A percentile compares a stretch with the other conserved stretches of the same genome.
These are phyloP conservation scores for Termitomyces bulborhizus DNA, from an alignment of 768 basidiomycete species.

Conservation along the genomic window DNA sequence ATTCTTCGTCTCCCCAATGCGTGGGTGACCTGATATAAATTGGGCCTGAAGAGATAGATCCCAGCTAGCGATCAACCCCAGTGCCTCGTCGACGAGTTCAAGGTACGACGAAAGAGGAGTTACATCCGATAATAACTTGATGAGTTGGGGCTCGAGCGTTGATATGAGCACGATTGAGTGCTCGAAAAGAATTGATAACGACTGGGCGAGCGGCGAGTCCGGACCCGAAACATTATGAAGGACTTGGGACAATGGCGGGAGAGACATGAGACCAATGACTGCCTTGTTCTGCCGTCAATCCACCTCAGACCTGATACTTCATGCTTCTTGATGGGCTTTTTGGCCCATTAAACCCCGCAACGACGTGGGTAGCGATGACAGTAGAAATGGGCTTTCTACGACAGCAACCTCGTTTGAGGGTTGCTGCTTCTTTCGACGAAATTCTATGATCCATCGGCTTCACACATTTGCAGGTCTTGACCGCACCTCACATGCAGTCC, in stretches of 20 bases:
- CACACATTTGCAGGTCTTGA: too few relatives aligned
- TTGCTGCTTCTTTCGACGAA: too few relatives aligned
- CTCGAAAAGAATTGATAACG: conserved; percentile 36
- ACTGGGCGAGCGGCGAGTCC: conserved; percentile 28
- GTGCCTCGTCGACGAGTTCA: conserved; percentile 49
- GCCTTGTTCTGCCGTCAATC: too few relatives aligned
- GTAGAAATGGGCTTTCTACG: too few relatives aligned
- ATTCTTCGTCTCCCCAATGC: conserved; percentile 79
- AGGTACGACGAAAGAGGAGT: conserved; percentile 34
- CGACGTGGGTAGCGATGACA: too few relatives aligned
- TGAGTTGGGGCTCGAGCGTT: conserved; percentile 47
- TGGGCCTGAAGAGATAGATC: conserved; percentile 38
- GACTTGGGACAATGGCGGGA: conserved; percentile 31
- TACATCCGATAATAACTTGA: conserved; percentile 20
- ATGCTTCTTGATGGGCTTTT: too few relatives aligned
- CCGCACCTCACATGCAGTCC: too few relatives aligned
- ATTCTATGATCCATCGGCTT: too few relatives aligned
- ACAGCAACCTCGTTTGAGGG: too few relatives aligned
- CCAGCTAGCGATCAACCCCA: conserved; percentile 49
- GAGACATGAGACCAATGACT: conserved; percentile 5
- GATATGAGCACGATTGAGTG: conserved; percentile 46
- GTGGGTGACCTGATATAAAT: conserved; percentile 82
- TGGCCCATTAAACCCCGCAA: too few relatives aligned
- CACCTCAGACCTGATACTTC: too few relatives aligned
- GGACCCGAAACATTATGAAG: conserved; percentile 22